Evolutionary conservation across 78 protist species (phyloP), one percentile per base, ranked within the genome.

Genomic region (Neovahlkampfia damariscottae): DNA sequence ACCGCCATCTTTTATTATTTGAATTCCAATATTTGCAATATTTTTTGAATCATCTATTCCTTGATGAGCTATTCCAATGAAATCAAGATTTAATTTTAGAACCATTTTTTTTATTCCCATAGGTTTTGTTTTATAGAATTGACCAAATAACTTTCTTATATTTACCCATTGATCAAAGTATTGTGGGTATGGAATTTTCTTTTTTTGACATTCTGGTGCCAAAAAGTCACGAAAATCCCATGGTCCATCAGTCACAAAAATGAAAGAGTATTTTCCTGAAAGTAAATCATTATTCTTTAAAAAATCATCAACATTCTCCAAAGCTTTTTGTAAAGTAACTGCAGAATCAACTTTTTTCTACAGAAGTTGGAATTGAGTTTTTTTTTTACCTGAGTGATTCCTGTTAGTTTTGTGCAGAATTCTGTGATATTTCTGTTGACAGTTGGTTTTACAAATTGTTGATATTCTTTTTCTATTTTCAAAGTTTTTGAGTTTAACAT

Each of bases 241-340:
- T 27, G 77, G 77, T 6, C 77, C 68, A 30, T 74, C 77, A 9
- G 77, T 74, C 50, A 30, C 77, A 19, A 74, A 19, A 34, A 67
- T 5, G 40, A 5, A 34, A 34, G 70, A 19, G 10, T 50, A 19
- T 50, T 50, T 50, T 50, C 19, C n/a, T n/a, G n/a, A n/a, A n/a
- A n/a, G n/a, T n/a, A n/a, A n/a, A n/a, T n/a, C n/a, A n/a, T n/a
- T n/a, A n/a, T n/a, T n/a, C n/a, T n/a, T n/a, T n/a, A n/a, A n/a
- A n/a, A n/a, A n/a, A n/a, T n/a, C n/a, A n/a, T n/a, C n/a, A n/a
- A n/a, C n/a, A n/a, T n/a, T n/a, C n/a, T n/a, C n/a, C n/a, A n/a
- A n/a, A n/a, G n/a, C n/a, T n/a, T n/a, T n/a, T n/a, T n/a, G n/a
- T n/a, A n/a, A n/a, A n/a, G n/a, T n/a, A n/a, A n/a, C n/a, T n/a